Percentiles rank a stretch among this genome's conserved stretches.
Conservation (phyloP, 768 basidiomycete species). For the Cystobasidium onofrii region DNA sequence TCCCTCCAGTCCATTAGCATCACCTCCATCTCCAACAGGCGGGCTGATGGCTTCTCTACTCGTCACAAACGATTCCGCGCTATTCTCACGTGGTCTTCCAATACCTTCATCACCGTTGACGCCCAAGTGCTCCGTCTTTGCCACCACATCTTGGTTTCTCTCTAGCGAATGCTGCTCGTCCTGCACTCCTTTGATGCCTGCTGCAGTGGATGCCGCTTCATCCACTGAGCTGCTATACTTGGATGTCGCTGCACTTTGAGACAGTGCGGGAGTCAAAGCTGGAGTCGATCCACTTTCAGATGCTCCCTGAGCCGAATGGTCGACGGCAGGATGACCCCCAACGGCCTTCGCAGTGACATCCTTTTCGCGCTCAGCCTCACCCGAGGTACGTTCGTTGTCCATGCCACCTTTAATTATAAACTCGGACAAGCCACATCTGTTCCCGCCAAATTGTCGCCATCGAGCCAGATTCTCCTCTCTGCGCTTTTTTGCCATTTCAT, state of each 20-base stretch:
- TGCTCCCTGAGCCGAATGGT: background rate
- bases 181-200: background rate
- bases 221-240: background rate
- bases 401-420: constrained; percentile 60
- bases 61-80: constrained; percentile 17
- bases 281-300: background rate
- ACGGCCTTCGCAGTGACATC: background rate
- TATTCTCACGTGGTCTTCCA: background rate
- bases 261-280: background rate
- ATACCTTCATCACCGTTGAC: background rate
- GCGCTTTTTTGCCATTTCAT: constrained; percentile 54
- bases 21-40: background rate
- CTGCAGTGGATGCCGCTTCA: background rate
- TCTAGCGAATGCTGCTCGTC: background rate
- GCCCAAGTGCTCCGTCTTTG: background rate
- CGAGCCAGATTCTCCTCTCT: constrained; percentile 52
- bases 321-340: background rate
- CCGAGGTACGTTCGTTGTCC: background rate
- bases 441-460: constrained; percentile 62
- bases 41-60: background rate
- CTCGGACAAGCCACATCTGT: constrained; percentile 63
- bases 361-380: background rate
- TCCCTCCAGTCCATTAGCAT: background rate
- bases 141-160: background rate
- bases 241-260: background rate